These are phyloP conservation scores for Penicillium sclerotiorum DNA, from an alignment of 2,329 filamentous ascomycete species.

Conservation along the genomic window DNA sequence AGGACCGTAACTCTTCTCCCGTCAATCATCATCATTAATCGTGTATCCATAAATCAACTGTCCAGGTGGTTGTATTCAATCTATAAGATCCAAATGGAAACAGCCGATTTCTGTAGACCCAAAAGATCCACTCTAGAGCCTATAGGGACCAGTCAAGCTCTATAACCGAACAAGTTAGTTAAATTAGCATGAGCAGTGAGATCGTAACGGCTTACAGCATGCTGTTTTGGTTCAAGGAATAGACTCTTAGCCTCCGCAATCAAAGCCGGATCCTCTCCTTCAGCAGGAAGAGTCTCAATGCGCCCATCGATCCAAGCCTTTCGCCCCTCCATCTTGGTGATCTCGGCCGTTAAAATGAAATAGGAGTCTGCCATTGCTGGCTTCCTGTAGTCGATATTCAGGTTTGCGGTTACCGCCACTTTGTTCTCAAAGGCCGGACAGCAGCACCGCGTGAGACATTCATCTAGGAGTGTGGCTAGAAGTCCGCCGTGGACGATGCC, in stretches of 20 bases:
- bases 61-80: too few species aligned
- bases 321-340: constrained; percentile 60
- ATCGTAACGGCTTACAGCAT: constrained; percentile 59
- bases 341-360: constrained; percentile 75
- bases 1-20: not conserved
- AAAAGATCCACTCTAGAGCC: not conserved
- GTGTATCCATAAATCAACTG: not conserved
- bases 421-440: constrained; percentile 84
- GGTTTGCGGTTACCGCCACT: constrained; percentile 76
- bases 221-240: constrained; percentile 84
- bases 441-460: constrained; percentile 81
- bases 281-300: constrained; percentile 72
- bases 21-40: not conserved
- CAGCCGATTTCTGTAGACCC: not conserved
- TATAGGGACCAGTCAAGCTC: not conserved
- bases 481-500: constrained; percentile 88
- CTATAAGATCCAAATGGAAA: not conserved
- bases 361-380: constrained; percentile 74
- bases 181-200: too few species aligned
- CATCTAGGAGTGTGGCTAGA: constrained; percentile 85
- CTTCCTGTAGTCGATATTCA: constrained; percentile 77
- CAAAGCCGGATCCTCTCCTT: constrained; percentile 64
- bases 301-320: constrained; percentile 91
- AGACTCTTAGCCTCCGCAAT: constrained; percentile 80
- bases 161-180: not conserved